phyloP scores from a whole-genome alignment of 495 filamentous ascomycete genomes.

The Hypoxylon fuscum region DNA sequence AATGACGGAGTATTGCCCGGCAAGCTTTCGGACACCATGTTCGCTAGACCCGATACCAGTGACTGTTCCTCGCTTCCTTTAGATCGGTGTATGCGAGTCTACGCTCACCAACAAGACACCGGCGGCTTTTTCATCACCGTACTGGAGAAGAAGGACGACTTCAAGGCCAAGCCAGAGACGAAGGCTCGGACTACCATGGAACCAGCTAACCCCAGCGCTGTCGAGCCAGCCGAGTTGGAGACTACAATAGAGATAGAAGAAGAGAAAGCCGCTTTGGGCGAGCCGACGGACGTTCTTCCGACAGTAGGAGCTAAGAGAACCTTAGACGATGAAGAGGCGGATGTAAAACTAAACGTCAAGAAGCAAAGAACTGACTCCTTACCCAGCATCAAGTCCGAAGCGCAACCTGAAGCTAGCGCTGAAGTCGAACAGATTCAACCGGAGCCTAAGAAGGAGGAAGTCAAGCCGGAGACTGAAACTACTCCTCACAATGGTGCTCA shows the following conservation, averaged over 20 bases:
- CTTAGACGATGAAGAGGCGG: slow-evolving; percentile 43
- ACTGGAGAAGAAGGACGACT: slow-evolving; percentile 88
- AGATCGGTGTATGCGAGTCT: slow-evolving; percentile 90
- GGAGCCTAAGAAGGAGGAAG: slow-evolving; percentile 21
- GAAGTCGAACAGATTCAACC: slow-evolving; percentile 23
- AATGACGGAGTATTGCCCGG: slow-evolving; percentile 65
- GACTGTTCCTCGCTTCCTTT: slow-evolving; percentile 71
- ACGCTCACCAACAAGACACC: slow-evolving; percentile 94
- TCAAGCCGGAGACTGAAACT: slow-evolving; percentile 26
- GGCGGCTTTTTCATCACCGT: slow-evolving; percentile 97
- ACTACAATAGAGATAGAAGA: slow-evolving; percentile 52
- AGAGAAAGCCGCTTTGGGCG: slow-evolving; percentile 42
- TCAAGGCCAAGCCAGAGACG: slow-evolving; percentile 81
- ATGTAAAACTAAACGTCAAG: slow-evolving; percentile 38
- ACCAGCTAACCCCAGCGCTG: slow-evolving; percentile 43
- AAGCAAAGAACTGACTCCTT: slow-evolving; percentile 38
- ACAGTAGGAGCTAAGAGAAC: slow-evolving; percentile 43
- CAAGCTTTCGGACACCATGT: slow-evolving; percentile 81
- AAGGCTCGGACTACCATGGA: slow-evolving; percentile 59
- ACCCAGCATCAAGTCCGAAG: slow-evolving; percentile 26
- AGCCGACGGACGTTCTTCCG: slow-evolving; percentile 44
- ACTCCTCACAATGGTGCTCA: slow-evolving; percentile 20
- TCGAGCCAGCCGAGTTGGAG: slow-evolving; percentile 46
- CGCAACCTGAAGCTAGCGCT: slow-evolving; percentile 13
- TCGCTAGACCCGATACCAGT: slow-evolving; percentile 68